Evolutionary conservation across 2,329 filamentous ascomycete species (phyloP).

Genomic region (Cladosporium austrohemisphaericum): DNA sequence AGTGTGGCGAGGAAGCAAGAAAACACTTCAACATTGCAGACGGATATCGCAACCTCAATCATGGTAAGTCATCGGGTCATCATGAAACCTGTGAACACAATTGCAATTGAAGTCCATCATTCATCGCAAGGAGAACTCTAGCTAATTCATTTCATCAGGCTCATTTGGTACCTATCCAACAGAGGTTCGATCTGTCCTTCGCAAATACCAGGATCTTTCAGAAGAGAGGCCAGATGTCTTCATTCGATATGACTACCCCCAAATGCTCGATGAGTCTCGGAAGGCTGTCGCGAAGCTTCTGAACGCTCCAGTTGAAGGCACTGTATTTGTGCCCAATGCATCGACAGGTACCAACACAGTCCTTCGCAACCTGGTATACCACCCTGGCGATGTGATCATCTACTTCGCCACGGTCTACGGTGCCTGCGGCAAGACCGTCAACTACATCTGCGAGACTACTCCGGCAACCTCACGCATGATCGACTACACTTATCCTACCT

Average conservation of each 20-base stretch:
- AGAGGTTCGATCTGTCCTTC: conserved; percentile 56
- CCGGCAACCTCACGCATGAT: conserved; percentile 53
- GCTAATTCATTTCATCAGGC: conserved; percentile 43
- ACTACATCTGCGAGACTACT: conserved; percentile 67
- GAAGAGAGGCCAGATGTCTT: conserved; percentile 73
- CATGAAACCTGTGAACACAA: no score
- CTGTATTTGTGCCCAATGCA: conserved; percentile 79
- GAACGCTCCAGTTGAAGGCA: conserved; percentile 59
- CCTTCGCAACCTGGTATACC: conserved; percentile 69
- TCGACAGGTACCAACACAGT: conserved; percentile 75
- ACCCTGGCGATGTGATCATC: conserved; percentile 69
- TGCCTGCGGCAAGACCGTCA: conserved; percentile 69
- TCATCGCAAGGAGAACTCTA: neutral
- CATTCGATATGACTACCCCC: conserved; percentile 64
- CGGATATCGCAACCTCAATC: conserved; percentile 70
- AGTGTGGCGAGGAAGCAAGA: conserved; percentile 42
- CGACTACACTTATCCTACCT: conserved; percentile 62
- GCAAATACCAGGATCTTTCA: conserved; percentile 60
- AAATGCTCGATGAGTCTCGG: conserved; percentile 62
- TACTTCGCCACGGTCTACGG: conserved; percentile 78
- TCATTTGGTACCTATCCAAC: conserved; percentile 76
- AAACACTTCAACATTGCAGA: conserved; percentile 67
- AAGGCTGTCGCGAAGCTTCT: conserved; percentile 62
- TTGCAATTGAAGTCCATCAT: neutral
- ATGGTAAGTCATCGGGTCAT: conserved; percentile 52